Base-by-base conservation (phyloP, 1,139 yeast genomes). In the Taphrina confusa region DNA sequence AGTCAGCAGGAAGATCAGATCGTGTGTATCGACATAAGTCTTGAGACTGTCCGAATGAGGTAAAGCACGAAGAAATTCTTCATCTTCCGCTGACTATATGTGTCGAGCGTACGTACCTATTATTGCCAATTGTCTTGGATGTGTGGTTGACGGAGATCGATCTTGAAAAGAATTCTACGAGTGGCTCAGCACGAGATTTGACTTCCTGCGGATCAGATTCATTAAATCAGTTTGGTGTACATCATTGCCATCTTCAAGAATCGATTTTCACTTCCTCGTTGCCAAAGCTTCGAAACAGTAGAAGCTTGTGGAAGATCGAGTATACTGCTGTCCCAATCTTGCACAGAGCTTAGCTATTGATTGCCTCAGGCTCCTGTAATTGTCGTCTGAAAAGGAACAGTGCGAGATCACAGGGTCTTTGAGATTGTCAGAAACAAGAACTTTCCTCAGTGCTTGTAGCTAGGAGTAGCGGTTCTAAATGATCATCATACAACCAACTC, bases 171-270 rank as follows among this genome's bases (percentile, higher is more conserved):
- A n/a, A 27, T 9, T 42, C 11, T 42, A 25, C 34, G 37, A 12
- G 9, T 47, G 42, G 52, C 52, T 47, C 52, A 47, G 52, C 52
- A 47, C 52, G 52, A 33, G 22, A 16, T 16, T 33, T 47, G 42
- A 33, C 52, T 47, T 47, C 52, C 42, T 47, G 52, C 34, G 42
- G 52, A 47, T 47, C 52, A 47, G 52, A 47, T 47, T 47, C 52
- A 47, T 47, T 47, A 47, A 47, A 47, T 47, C 52, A 47, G 52
- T 47, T 47, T 47, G 31, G 52, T 47, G 52, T 47, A 47, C 52
- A 47, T 47, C 52, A 47, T 47, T 22, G 52, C 52, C 52, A 27
- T 42, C n/a, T n/a, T n/a, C n/a, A n/a, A n/a, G n/a, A n/a, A n/a
- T n/a, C n/a, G n/a, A n/a, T n/a, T n/a, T n/a, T n/a, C n/a, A n/a